Evolutionary conservation across 495 filamentous ascomycete genomes (phyloP).

Genomic region (Neurospora cerealis): DNA sequence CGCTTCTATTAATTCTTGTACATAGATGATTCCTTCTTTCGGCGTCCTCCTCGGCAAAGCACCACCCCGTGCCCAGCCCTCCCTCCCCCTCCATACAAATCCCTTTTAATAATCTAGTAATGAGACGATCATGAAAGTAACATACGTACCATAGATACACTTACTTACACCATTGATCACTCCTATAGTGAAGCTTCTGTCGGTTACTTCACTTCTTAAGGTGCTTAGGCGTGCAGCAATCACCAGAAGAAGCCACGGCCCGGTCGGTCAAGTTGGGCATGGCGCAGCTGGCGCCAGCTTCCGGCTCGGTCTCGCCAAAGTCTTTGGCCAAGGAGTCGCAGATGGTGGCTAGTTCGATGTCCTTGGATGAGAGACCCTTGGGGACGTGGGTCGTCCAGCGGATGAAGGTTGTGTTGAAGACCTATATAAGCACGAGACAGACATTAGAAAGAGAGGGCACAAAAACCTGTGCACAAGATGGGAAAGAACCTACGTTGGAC

Average conservation of each 20-base stretch:
- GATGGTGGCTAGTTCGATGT: conserved; percentile 52
- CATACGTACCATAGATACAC: background rate
- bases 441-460: background rate
- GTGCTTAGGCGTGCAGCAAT: conserved; percentile 38
- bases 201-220: background rate
- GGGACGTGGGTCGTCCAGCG: conserved; percentile 70
- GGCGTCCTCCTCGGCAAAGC: background rate
- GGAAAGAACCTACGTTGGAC: conserved; percentile 31
- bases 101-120: conserved; percentile 2
- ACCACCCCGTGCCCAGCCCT: background rate
- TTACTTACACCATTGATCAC: background rate
- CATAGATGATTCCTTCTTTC: background rate
- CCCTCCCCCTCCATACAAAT: background rate
- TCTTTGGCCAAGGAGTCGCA: conserved; percentile 51
- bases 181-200: background rate
- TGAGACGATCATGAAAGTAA: conserved; percentile 3
- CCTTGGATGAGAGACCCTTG: conserved; percentile 57
- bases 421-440: conserved; percentile 20
- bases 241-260: conserved; percentile 26
- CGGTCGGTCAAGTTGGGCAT: conserved; percentile 25
- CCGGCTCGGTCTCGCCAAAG: conserved; percentile 36
- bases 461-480: no score
- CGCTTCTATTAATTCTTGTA: conserved; percentile 1
- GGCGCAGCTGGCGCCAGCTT: background rate
- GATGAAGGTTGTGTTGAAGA: conserved; percentile 51